Evolutionary conservation across 179 eudicot genomes (phyloP), one percentile per base, ranked within the genome.

Genomic region (Sideroxylon spinosum): DNA sequence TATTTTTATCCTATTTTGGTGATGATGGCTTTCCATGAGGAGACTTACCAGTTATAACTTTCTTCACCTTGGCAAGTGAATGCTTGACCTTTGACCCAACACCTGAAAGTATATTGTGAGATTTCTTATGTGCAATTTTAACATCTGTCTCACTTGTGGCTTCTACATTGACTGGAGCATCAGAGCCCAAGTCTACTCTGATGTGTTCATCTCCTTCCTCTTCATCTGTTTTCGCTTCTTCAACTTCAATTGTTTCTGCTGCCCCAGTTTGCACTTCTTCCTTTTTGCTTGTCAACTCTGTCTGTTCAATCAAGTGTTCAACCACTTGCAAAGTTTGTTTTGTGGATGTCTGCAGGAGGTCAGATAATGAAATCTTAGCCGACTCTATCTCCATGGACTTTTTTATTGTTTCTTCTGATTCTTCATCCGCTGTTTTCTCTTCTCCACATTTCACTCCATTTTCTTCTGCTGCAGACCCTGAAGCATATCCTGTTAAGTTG

Each of bases 1-100:
- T 61, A 0, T 32, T 72, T 81, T 73, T 37, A 25, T 73, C 73
- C 70, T 63, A 78, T 64, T 86, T 86, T 76, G 81, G 89, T 73
- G 88, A 86, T 81, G 83, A 28, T 82, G 78, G 77, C 86, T 82
- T 92, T 53, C 83, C 83, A 73, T 88, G 90, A 66, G 90, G 73
- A 55, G 94, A 84, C 81, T 92, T 88, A 64, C 95, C 92, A 53
- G 90, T 85, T 61, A 92, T 89, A 68, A 84, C 97, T 78, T 90
- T 92, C 84, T 89, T 92, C 75, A 92, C 91, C 85, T 91, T 92
- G 55, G 93, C 87, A 76, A 92, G 84, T 22, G 95, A 92, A 78
- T 92, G 89, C 70, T 92, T 92, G 80, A 91, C 88, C 83, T 90
- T 92, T n/a, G 97, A 92, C 61, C 94, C 94, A 57, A 92, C 93